Evolutionary conservation across 169 alveolate species (phyloP).

Genomic region (Plasmodium vivax): DNA sequence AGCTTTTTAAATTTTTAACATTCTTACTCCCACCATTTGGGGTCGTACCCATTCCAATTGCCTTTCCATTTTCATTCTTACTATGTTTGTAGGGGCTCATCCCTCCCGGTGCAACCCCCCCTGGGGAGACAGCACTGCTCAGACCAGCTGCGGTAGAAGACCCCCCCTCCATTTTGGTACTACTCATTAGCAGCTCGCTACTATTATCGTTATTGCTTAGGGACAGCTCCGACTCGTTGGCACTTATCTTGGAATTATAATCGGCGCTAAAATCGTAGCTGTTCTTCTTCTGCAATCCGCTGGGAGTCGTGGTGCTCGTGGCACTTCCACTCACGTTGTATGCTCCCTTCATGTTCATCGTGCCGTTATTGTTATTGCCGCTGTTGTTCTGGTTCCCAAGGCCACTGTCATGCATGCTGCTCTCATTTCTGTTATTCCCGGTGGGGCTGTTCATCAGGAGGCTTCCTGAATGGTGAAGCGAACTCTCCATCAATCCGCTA

Average conservation of each 20-base stretch:
- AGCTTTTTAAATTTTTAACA: neutral
- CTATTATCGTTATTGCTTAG: constrained; percentile 30
- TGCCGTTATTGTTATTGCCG: neutral
- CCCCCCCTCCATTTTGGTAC: neutral
- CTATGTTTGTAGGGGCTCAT: neutral
- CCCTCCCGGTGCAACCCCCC: neutral
- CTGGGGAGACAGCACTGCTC: neutral
- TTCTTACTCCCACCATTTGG: constrained; percentile 9
- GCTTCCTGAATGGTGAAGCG: neutral
- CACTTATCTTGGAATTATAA: constrained; percentile 43
- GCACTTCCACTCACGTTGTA: neutral
- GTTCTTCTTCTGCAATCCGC: constrained; percentile 8
- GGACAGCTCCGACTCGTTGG: constrained; percentile 36
- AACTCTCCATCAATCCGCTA: constrained; percentile 12
- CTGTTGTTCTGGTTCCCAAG: neutral
- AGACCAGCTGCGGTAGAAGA: neutral
- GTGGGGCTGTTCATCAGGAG: neutral
- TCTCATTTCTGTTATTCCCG: constrained; percentile 4
- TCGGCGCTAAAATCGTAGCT: constrained; percentile 53
- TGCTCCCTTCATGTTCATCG: neutral
- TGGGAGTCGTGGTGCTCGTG: neutral
- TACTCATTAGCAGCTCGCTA: neutral
- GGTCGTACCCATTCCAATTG: neutral
- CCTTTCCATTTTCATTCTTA: constrained; percentile 1
- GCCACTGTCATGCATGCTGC: neutral